Evolutionary conservation across 108 stramenopile species (phyloP), one percentile per base, ranked within the genome.

Genomic region (Pseudonitzschia delicatissima): DNA sequence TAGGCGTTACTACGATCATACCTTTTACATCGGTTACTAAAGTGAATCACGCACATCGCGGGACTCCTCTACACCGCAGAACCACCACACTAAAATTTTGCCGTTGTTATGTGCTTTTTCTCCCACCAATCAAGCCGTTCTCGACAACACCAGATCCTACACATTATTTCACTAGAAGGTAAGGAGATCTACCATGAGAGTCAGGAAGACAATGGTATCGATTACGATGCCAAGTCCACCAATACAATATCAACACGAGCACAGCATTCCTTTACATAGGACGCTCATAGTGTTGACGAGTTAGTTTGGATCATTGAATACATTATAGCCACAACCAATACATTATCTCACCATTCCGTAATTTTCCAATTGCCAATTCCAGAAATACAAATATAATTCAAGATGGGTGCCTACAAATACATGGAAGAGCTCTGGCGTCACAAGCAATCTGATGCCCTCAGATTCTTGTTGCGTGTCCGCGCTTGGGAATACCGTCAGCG

Each of bases 401-500:
- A 48, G 47, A 99, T 99, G 99, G 97, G 97, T 67, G 95, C 95
- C 66, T 99, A 98, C 97, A 98, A 98, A 85, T 99, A 98, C 77
- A 87, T 98, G 86, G 96, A 99, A 86, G 99, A 99, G 87, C 78
- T 99, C 18, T 99, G 98, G 98, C 92, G 98, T 80, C 98, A 98
- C 93, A 99, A 99, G 96, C 99, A 99, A 82, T 94, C 92, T 80
- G 98, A 99, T 81, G 97, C 97, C 64, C 87, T 99, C 68, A 97
- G 99, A 80, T 99, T 98, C 87, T 90, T 99, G 77, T 87, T 98
- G 68, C 98, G 99, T 75, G 97, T 99, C 77, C 97, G 99, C 63
- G 99, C 99, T 42, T 99, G 99, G 99, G 95, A 99, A 82, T 99
- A 99, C 95, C 97, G 99, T 77, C 99, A 99, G 81, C 86, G 91